These are phyloP conservation scores for Fraxinus ornus DNA, from an alignment of 305 asterid species.

Conservation along the genomic window DNA sequence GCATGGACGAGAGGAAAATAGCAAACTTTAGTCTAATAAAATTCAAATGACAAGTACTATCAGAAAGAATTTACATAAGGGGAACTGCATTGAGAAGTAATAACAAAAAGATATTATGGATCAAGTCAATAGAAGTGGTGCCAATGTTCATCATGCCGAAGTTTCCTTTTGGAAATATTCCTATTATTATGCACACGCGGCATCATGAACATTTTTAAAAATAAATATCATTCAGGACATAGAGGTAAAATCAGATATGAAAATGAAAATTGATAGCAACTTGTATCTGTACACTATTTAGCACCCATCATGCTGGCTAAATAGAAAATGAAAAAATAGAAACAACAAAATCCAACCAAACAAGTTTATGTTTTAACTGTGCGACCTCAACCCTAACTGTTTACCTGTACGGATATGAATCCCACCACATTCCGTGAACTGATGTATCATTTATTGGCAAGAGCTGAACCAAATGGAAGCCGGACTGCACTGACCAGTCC, in stretches of 20 bases:
- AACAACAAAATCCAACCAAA: neutral
- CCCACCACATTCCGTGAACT: slow-evolving; percentile 98
- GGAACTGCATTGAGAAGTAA: neutral
- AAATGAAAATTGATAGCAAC: neutral
- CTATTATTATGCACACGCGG: neutral
- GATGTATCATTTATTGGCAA: slow-evolving; percentile 96
- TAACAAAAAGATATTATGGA: neutral
- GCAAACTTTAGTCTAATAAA: neutral
- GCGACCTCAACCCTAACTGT: slow-evolving; percentile 1
- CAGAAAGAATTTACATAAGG: neutral
- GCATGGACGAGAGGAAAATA: slow-evolving; percentile 16
- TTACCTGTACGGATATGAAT: slow-evolving; percentile 98
- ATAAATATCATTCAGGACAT: neutral
- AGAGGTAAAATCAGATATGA: neutral
- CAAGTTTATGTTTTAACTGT: neutral
- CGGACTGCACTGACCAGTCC: slow-evolving; percentile 88
- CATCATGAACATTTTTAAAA: neutral
- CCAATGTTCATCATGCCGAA: neutral
- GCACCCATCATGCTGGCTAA: neutral
- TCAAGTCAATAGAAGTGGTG: neutral
- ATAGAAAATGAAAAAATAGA: neutral
- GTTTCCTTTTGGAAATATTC: neutral
- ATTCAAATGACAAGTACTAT: neutral
- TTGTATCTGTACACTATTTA: neutral
- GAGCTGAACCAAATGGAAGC: slow-evolving; percentile 95